Evolutionary conservation across 2,329 filamentous ascomycete species (phyloP).

Genomic region (Aspergillus udagawae): DNA sequence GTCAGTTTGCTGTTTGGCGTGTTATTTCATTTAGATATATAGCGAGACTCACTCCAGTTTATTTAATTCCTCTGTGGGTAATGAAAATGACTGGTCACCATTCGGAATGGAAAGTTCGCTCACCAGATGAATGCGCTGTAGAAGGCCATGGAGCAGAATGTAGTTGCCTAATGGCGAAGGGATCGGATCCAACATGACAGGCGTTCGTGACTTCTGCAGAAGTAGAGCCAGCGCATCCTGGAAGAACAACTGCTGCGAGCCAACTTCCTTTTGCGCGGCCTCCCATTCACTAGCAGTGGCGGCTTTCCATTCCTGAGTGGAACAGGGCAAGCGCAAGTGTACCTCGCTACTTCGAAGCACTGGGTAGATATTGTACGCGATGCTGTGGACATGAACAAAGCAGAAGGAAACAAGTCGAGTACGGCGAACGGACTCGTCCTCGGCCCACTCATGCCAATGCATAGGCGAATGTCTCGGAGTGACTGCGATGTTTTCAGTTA

Average conservation of each 20-base stretch:
- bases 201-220: constrained; percentile 26
- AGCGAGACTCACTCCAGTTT: constrained; percentile 27
- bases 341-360: constrained; percentile 36
- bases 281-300: constrained; percentile 30
- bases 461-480: constrained; percentile 19
- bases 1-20: neutral
- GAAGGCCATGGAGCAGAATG: constrained; percentile 65
- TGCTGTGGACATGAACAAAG: constrained; percentile 37
- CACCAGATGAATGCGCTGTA: constrained; percentile 59
- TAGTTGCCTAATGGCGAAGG: constrained; percentile 61
- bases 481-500: constrained; percentile 22
- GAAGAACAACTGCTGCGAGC: constrained; percentile 30
- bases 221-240: constrained; percentile 31
- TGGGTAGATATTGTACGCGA: constrained; percentile 38
- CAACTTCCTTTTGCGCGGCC: constrained; percentile 22
- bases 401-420: constrained; percentile 37
- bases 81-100: constrained; percentile 25
- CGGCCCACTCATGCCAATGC: constrained; percentile 36
- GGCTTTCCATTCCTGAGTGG: constrained; percentile 35
- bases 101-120: constrained; percentile 31
- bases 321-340: constrained; percentile 35
- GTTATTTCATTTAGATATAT: neutral
- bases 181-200: constrained; percentile 27
- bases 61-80: constrained; percentile 32
- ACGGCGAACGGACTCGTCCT: constrained; percentile 32